Evolutionary conservation across 2,329 filamentous ascomycete species (phyloP).

Genomic region (Thyridium curvatum): DNA sequence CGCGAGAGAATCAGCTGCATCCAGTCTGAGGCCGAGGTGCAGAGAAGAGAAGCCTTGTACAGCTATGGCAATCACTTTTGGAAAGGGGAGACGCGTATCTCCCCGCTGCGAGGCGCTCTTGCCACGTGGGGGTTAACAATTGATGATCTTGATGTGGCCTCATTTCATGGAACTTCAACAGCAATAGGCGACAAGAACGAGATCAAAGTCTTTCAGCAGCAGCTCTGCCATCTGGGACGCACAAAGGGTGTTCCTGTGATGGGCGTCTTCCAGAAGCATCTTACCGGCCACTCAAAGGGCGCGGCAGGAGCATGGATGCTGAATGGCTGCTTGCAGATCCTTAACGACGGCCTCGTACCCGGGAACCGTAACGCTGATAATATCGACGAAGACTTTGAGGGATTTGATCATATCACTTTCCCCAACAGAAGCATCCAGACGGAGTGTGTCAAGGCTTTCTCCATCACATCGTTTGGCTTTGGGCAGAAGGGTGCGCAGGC

Average conservation of each 20-base stretch:
- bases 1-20: conserved; percentile 4
- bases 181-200: conserved; percentile 32
- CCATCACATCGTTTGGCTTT: conserved; percentile 35
- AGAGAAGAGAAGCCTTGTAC: conserved; percentile 12
- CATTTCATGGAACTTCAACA: conserved; percentile 33
- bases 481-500: conserved; percentile 34
- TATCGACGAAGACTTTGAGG: conserved; percentile 19
- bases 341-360: conserved; percentile 22
- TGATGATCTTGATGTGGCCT: conserved; percentile 29
- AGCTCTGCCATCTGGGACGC: conserved; percentile 27
- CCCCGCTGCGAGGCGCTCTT: conserved; percentile 26
- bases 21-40: conserved; percentile 10
- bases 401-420: conserved; percentile 24
- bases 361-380: conserved; percentile 30
- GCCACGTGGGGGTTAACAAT: conserved; percentile 27
- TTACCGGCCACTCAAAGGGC: conserved; percentile 30
- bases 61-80: conserved; percentile 21
- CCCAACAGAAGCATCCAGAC: conserved; percentile 17
- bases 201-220: conserved; percentile 22
- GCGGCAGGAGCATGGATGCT: conserved; percentile 28
- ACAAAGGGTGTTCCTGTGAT: conserved; percentile 21
- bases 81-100: conserved; percentile 16
- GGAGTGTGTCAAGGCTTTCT: conserved; percentile 24
- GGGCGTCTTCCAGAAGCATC: conserved; percentile 26
- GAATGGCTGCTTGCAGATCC: conserved; percentile 28